Conservation (phyloP, 75 land plant genomes). For the Cunninghamia lanceolata region DNA sequence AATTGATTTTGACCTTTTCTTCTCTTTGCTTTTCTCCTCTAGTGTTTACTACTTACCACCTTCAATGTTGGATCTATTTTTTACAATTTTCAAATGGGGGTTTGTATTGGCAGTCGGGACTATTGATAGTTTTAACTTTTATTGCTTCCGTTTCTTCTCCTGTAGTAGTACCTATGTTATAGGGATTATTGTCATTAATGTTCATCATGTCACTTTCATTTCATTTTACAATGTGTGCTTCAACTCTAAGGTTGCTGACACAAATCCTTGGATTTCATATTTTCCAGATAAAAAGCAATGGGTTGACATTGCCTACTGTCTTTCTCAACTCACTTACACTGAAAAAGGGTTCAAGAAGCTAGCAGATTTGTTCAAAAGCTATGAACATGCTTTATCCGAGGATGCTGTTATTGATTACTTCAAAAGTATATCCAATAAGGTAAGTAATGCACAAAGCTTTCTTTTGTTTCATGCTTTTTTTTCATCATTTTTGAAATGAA, state of each 20-base stretch:
- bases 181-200: background rate
- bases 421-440: slow-evolving; percentile 81
- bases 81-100: background rate
- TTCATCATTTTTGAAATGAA: background rate
- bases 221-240: background rate
- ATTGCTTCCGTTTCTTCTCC: no score
- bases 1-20: slow-evolving; percentile 3
- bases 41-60: background rate
- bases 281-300: slow-evolving; percentile 70
- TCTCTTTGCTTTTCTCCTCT: background rate
- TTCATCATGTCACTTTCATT: background rate
- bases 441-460: slow-evolving; percentile 10
- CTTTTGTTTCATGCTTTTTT: background rate
- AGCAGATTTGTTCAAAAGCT: slow-evolving; percentile 76
- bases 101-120: background rate
- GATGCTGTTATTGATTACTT: slow-evolving; percentile 82
- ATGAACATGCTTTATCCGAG: slow-evolving; percentile 78
- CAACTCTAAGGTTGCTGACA: background rate
- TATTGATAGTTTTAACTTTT: background rate
- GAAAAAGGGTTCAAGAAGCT: slow-evolving; percentile 90
- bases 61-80: background rate
- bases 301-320: slow-evolving; percentile 88
- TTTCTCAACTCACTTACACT: slow-evolving; percentile 87
- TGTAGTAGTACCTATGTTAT: background rate
- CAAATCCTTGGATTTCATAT: background rate